Evolutionary conservation across 305 asterid genomes (phyloP), one percentile per base, ranked within the genome.

Genomic region (Fraxinus latifolia): DNA sequence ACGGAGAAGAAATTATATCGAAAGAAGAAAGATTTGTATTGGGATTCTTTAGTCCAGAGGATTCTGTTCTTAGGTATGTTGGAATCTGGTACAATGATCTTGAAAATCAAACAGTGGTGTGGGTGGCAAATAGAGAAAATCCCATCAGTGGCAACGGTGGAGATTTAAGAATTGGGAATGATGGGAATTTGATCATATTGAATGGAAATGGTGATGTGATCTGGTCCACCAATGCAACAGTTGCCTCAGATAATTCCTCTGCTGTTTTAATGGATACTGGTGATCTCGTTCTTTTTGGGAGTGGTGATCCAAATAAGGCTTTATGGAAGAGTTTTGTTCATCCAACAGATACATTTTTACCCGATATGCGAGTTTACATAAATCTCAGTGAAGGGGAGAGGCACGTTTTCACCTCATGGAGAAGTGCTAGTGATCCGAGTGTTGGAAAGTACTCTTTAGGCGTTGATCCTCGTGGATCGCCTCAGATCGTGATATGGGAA

Each of bases 401-500:
- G 23, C 91, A 86, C 2, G 77, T 87, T 67, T 86, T 90, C 80
- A 87, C 79, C 74, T 87, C 95, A 0, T 93, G 98, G 98, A 89
- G 15, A 76, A 90, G 87, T 74, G 84, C 83, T 1, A 76, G 4
- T 11, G 96, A 91, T 82, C 98, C 98, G 34, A 85, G 94, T 0
- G 87, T 87, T 0, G 98, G 98, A 8, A 89, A 81, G 50, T 92
- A 80, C 53, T 82, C 94, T 0, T 6, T 93, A 90, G 96, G 97
- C 0, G 25, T 93, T 39, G 98, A 95, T 87, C 87, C 92, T 1
- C 89, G 87, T 14, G 93, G 94, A 68, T 74, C 95, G 0, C 97
- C 97, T 4, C 98, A 93, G 87, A 82, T 92, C 5, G 88, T 95
- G 82, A 88, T 95, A 62, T 91, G 95, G 96, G 91, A 92, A 34